These are phyloP conservation scores for Lichtheimia ornata DNA, from an alignment of 371 early-diverging fungal genomes.

Conservation along the genomic window DNA sequence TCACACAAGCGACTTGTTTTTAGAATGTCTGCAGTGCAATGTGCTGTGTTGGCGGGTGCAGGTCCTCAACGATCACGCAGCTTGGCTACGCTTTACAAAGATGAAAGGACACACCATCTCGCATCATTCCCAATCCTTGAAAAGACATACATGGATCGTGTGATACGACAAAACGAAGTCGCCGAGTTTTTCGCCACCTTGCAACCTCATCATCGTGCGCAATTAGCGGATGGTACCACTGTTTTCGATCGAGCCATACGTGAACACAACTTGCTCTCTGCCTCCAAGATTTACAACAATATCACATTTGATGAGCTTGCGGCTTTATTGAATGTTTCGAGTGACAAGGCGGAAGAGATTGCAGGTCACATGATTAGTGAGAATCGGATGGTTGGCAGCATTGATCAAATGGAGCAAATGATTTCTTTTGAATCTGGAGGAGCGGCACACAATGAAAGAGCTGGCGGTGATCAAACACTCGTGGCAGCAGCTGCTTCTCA, in stretches of 20 bases:
- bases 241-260: slow-evolving; percentile 92
- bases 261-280: slow-evolving; percentile 90
- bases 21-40: slow-evolving; percentile 72
- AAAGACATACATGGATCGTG: slow-evolving; percentile 89
- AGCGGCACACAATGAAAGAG: slow-evolving; percentile 32
- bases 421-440: slow-evolving; percentile 82
- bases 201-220: slow-evolving; percentile 78
- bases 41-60: slow-evolving; percentile 89
- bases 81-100: slow-evolving; percentile 90
- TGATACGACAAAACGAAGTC: slow-evolving; percentile 77
- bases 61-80: slow-evolving; percentile 88
- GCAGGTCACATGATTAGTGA: slow-evolving; percentile 92
- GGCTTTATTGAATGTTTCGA: slow-evolving; percentile 68
- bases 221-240: slow-evolving; percentile 72
- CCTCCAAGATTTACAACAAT: slow-evolving; percentile 87
- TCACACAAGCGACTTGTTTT: background rate
- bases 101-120: slow-evolving; percentile 77
- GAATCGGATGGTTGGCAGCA: slow-evolving; percentile 80
- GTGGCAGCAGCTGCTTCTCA: slow-evolving; percentile 33
- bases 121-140: slow-evolving; percentile 77
- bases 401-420: slow-evolving; percentile 87
- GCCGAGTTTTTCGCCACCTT: slow-evolving; percentile 76
- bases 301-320: slow-evolving; percentile 86
- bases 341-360: slow-evolving; percentile 83
- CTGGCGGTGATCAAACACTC: slow-evolving; percentile 23